These are phyloP conservation scores for Rhynchosporium graminicola DNA, from an alignment of 2,329 filamentous ascomycete species.

Conservation along the genomic window DNA sequence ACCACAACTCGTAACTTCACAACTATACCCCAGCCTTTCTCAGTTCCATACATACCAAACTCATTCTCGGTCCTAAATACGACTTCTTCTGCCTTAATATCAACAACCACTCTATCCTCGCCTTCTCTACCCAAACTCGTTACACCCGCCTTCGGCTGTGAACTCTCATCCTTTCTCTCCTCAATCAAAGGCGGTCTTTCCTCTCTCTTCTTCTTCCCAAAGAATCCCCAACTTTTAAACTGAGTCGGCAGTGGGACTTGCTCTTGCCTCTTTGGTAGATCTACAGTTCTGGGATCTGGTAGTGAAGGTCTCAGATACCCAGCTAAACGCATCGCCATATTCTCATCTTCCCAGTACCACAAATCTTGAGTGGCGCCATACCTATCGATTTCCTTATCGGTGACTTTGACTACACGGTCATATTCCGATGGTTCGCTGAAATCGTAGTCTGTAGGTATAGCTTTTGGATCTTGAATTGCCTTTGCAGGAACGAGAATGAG, in stretches of 20 bases:
- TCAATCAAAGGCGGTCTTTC: conserved; percentile 15
- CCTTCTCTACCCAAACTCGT: conserved; percentile 9
- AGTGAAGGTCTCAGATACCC: conserved; percentile 28
- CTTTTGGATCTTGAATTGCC: conserved; percentile 30
- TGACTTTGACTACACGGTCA: conserved; percentile 30
- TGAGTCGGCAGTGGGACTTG: conserved; percentile 3
- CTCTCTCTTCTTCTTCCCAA: conserved; percentile 28
- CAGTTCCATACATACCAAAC: conserved; percentile 56
- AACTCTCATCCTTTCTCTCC: conserved; percentile 3
- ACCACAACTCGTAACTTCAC: conserved; percentile 29
- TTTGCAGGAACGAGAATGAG: conserved; percentile 35
- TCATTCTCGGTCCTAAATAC: conserved; percentile 70
- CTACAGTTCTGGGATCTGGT: conserved; percentile 19
- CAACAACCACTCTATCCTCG: conserved; percentile 31
- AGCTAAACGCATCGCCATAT: conserved; percentile 34
- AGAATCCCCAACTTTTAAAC: conserved; percentile 23
- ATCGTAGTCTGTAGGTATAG: conserved; percentile 34
- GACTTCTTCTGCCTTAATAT: conserved; percentile 44
- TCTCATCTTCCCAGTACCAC: conserved; percentile 35
- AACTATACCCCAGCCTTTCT: conserved; percentile 37
- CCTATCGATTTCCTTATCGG: conserved; percentile 27
- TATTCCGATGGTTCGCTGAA: conserved; percentile 28
- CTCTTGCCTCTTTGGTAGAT: conserved; percentile 23
- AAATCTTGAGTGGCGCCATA: conserved; percentile 14
- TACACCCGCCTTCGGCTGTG: conserved; percentile 8